Percentiles rank a stretch among this genome's conserved stretches.
Conservation (phyloP, 108 stramenopile species). For the Schizochytrium sp. region DNA sequence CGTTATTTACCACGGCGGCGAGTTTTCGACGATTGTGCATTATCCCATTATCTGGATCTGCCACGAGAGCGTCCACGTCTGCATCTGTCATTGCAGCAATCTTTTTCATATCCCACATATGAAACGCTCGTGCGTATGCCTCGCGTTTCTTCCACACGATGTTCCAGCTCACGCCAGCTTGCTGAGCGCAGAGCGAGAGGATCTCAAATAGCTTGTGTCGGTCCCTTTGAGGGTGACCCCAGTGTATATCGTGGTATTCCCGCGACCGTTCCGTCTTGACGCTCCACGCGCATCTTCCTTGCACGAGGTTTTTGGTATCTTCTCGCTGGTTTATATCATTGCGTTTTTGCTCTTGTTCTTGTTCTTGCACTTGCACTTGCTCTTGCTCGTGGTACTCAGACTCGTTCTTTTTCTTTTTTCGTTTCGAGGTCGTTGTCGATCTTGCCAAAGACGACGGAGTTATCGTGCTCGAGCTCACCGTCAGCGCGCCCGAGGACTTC, state of each 20-base stretch:
- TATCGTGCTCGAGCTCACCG: no score
- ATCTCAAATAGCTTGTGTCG: not conserved
- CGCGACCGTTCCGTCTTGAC: not conserved
- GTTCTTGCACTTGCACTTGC: no score
- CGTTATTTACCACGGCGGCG: constrained; percentile 1
- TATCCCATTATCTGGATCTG: not conserved
- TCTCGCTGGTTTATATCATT: no score
- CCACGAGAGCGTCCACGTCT: not conserved
- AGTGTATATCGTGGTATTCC: not conserved
- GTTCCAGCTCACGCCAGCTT: not conserved
- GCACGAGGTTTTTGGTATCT: no score
- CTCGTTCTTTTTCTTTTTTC: no score
- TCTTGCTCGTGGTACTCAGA: no score
- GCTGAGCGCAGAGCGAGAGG: constrained; percentile 3
- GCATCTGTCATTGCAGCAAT: not conserved
- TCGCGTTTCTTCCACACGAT: not conserved
- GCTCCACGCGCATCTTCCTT: not conserved
- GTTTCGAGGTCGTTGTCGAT: no score
- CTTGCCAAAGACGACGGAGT: no score
- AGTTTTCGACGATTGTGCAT: not conserved
- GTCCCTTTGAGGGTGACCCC: not conserved
- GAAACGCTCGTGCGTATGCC: not conserved
- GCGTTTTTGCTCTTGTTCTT: no score
- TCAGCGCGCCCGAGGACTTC: no score
- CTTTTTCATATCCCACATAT: not conserved